Evolutionary conservation across 2,329 filamentous ascomycete species (phyloP).

Genomic region (Aureobasidium sp.): DNA sequence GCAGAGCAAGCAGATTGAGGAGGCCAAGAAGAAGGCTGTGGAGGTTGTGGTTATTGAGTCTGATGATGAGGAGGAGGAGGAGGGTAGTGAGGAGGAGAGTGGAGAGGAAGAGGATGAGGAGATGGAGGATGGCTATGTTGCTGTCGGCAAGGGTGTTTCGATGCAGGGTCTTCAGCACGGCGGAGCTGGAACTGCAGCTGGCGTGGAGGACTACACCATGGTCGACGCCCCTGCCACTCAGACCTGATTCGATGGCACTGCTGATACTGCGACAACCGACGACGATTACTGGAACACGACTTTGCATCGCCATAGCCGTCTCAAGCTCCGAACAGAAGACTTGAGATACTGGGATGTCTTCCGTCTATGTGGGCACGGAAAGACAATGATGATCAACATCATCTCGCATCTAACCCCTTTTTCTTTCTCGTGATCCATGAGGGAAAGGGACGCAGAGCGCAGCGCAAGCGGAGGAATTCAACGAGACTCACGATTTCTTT

Average conservation of each 20-base stretch:
- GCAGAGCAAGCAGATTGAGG: background rate
- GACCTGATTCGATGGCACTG: background rate
- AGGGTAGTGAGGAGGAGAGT: background rate
- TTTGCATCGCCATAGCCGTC: background rate
- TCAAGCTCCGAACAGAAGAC: too few relatives aligned
- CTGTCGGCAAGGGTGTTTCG: background rate
- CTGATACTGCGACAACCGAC: too few relatives aligned
- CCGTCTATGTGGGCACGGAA: too few relatives aligned
- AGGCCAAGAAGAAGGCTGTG: background rate
- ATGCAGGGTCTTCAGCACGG: background rate
- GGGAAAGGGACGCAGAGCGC: too few relatives aligned
- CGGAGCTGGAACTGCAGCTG: background rate
- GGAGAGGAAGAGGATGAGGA: background rate
- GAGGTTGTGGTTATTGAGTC: slow-evolving; percentile 14
- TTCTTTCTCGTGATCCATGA: too few relatives aligned
- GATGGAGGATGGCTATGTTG: background rate
- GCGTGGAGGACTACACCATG: background rate
- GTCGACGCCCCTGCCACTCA: background rate
- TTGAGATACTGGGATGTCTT: too few relatives aligned
- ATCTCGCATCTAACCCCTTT: too few relatives aligned
- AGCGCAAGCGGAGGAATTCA: too few relatives aligned
- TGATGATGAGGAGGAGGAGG: slow-evolving; percentile 18
- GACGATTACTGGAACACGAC: background rate
- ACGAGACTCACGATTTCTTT: background rate
- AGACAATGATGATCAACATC: too few relatives aligned